A percentile compares a stretch with the other conserved stretches of the same genome.
phyloP scores from a whole-genome alignment of 805 yeast species.

The Hanseniaspora pseudoguilliermondii region DNA sequence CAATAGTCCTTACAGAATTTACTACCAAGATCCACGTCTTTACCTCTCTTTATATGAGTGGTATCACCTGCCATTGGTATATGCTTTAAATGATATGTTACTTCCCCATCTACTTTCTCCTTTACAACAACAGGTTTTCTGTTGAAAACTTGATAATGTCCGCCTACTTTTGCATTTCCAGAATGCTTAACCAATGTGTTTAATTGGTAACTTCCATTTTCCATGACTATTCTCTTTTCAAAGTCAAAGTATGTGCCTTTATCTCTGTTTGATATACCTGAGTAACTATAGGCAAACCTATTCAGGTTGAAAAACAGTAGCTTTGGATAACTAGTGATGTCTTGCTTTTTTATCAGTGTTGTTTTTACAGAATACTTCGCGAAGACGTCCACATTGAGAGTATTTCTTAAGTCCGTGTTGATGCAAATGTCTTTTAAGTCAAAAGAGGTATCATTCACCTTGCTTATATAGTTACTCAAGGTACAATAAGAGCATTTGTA shows the following conservation, averaged over 20 bases:
- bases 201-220: constrained; percentile 37
- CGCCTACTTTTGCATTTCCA: constrained; percentile 75
- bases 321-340: constrained; percentile 53
- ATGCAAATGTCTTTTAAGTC: neutral
- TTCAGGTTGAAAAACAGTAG: constrained; percentile 72
- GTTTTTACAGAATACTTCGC: constrained; percentile 37
- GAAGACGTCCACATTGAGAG: constrained; percentile 21
- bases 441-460: neutral
- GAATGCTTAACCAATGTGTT: constrained; percentile 69
- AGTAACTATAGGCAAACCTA: constrained; percentile 51
- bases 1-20: neutral
- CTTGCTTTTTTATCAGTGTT: constrained; percentile 48
- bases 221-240: constrained; percentile 44
- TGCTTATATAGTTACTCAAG: neutral
- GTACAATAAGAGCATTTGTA: constrained; percentile 9
- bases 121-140: constrained; percentile 49
- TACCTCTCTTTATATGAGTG: neutral
- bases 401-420: neutral
- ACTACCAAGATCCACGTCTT: neutral
- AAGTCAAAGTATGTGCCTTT: constrained; percentile 63
- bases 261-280: constrained; percentile 53
- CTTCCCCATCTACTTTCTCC: constrained; percentile 16
- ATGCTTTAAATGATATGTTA: neutral
- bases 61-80: neutral
- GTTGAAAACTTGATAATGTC: constrained; percentile 76